phyloP scores from a whole-genome alignment of 2,329 filamentous ascomycete genomes.

The Botrytis elliptica region DNA sequence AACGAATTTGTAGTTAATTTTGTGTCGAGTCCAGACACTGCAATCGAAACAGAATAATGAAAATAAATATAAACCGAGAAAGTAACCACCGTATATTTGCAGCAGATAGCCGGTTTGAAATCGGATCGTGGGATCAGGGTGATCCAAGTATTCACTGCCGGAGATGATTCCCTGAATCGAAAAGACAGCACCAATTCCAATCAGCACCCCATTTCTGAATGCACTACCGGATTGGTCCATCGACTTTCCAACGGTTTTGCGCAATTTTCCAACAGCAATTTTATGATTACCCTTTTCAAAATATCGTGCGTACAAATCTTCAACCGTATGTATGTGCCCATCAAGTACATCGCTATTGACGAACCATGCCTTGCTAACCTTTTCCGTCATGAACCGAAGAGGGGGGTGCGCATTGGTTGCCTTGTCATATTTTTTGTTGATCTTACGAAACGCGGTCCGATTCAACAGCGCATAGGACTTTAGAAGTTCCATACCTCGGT shows the following conservation, averaged over 20 bases:
- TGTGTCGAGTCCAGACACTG: conserved; percentile 75
- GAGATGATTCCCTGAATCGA: conserved; percentile 64
- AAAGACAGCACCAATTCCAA: conserved; percentile 68
- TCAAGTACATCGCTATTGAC: conserved; percentile 86
- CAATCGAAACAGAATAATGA: conserved; percentile 84
- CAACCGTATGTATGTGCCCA: conserved; percentile 72
- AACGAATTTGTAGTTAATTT: conserved; percentile 95
- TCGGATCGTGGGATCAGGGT: conserved; percentile 48
- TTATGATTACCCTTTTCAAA: conserved; percentile 95
- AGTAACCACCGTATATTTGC: conserved; percentile 92
- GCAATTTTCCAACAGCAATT: conserved; percentile 81
- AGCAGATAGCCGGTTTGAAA: conserved; percentile 66
- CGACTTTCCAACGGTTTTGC: conserved; percentile 63
- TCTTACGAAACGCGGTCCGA: conserved; percentile 89
- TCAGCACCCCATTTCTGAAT: conserved; percentile 62
- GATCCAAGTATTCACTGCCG: conserved; percentile 52
- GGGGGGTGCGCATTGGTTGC: conserved; percentile 74
- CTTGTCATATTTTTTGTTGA: conserved; percentile 99
- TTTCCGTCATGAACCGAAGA: conserved; percentile 82
- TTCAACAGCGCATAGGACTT: conserved; percentile 91
- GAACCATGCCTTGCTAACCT: conserved; percentile 87
- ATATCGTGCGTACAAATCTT: conserved; percentile 91
- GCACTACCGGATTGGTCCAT: conserved; percentile 56
- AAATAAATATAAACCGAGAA: conserved; percentile 77
- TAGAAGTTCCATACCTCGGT: conserved; percentile 84